These are phyloP conservation scores for Phytophthora litchii DNA, from an alignment of 352 stramenopile species.

Conservation along the genomic window DNA sequence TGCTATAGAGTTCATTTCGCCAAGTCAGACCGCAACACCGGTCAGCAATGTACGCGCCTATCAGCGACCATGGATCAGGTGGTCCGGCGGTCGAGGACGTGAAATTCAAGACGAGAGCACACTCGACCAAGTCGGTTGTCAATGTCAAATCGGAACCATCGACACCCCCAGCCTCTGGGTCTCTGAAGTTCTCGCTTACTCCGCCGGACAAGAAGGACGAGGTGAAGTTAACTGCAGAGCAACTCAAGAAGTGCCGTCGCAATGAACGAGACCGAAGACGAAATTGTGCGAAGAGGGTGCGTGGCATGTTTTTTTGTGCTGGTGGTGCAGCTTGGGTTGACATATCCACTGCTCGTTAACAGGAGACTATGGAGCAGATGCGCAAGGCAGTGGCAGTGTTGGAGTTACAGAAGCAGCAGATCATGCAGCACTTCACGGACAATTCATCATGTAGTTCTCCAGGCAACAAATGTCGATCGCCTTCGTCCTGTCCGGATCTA, in stretches of 20 bases:
- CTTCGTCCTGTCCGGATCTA: conserved; percentile 2
- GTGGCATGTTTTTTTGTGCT: neutral
- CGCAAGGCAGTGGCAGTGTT: conserved; percentile 12
- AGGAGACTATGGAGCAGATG: conserved; percentile 18
- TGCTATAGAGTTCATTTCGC: conserved; percentile 13
- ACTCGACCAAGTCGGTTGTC: neutral
- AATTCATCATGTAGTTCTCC: neutral
- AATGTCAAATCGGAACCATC: conserved; percentile 18
- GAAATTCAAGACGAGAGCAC: neutral
- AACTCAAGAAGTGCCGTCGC: conserved; percentile 25
- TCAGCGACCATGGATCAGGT: neutral
- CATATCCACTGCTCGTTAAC: conserved; percentile 6
- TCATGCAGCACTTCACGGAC: conserved; percentile 21
- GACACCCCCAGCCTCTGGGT: neutral
- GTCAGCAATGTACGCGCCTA: conserved; percentile 3
- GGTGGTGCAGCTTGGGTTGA: neutral
- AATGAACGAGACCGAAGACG: conserved; percentile 23
- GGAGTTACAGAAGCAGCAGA: conserved; percentile 28
- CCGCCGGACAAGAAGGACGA: conserved; percentile 8
- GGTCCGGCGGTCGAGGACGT: neutral
- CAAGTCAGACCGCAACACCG: neutral
- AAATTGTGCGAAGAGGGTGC: conserved; percentile 44
- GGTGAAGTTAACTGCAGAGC: conserved; percentile 1
- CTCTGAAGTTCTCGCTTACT: conserved; percentile 10
- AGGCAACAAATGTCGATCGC: neutral